A percentile compares a stretch with the other conserved stretches of the same genome.
Conservation (phyloP, 352 stramenopile genomes). For the Salisapilia sapeloensis region DNA sequence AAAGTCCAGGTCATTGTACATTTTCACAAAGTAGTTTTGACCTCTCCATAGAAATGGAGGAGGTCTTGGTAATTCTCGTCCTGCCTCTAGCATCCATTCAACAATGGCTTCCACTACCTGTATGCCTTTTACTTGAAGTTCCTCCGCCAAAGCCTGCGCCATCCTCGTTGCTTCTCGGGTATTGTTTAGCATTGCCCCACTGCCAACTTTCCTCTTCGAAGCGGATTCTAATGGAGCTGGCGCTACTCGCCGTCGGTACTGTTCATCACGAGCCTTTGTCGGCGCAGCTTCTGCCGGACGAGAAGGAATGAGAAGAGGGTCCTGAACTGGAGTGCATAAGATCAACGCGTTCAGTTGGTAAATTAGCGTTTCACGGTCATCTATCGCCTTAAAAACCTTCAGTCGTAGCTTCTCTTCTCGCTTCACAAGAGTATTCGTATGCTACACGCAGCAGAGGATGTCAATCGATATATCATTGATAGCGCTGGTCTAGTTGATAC, state of each 20-base stretch:
- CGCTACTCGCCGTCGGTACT: slow-evolving; percentile 20
- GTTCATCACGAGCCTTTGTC: slow-evolving; percentile 4
- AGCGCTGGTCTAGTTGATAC: too few species aligned
- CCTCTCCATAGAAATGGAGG: slow-evolving; percentile 55
- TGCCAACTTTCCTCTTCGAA: too few species aligned
- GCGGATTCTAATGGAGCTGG: neutral
- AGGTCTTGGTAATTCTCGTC: slow-evolving; percentile 34
- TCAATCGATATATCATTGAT: too few species aligned
- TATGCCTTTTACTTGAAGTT: slow-evolving; percentile 44
- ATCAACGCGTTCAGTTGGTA: slow-evolving; percentile 59
- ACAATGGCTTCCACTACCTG: slow-evolving; percentile 63
- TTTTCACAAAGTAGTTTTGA: slow-evolving; percentile 62
- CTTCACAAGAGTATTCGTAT: slow-evolving; percentile 7
- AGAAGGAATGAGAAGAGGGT: slow-evolving; percentile 29
- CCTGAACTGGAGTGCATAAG: slow-evolving; percentile 42
- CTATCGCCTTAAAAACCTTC: slow-evolving; percentile 49
- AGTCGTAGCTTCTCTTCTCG: slow-evolving; percentile 60
- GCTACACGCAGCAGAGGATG: too few species aligned
- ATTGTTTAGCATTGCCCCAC: slow-evolving; percentile 31
- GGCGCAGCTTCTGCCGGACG: slow-evolving; percentile 13
- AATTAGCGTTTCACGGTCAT: slow-evolving; percentile 38
- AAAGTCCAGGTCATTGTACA: slow-evolving; percentile 54
- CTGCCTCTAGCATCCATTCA: slow-evolving; percentile 67
- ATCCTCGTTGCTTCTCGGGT: slow-evolving; percentile 45
- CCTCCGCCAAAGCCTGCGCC: slow-evolving; percentile 40